These are phyloP conservation scores for Nakaseomyces glabratus DNA, from an alignment of 1,139 yeast genomes.

Conservation along the genomic window DNA sequence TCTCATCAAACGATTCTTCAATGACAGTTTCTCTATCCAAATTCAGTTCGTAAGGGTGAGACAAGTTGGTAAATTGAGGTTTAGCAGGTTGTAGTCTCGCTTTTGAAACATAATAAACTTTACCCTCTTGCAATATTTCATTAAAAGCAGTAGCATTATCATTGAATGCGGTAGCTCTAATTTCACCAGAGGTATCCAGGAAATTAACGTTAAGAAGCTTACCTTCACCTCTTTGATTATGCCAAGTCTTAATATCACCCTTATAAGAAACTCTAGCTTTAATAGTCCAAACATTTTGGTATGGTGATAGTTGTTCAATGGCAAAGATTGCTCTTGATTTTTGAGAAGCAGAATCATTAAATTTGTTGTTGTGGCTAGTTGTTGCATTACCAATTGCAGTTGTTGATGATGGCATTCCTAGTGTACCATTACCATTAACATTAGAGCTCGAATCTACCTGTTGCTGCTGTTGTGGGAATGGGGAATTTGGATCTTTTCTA, in stretches of 20 bases:
- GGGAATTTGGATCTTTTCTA: slow-evolving; percentile 14
- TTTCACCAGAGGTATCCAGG: slow-evolving; percentile 92
- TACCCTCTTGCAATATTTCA: slow-evolving; percentile 75
- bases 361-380: slow-evolving; percentile 9
- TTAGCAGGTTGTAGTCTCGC: slow-evolving; percentile 78
- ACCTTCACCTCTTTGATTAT: slow-evolving; percentile 81
- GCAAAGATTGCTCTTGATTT: slow-evolving; percentile 44
- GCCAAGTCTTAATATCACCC: slow-evolving; percentile 82
- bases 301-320: slow-evolving; percentile 85
- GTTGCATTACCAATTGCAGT: slow-evolving; percentile 11
- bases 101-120: slow-evolving; percentile 75
- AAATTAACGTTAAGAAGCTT: slow-evolving; percentile 81
- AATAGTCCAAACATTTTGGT: slow-evolving; percentile 83
- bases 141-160: slow-evolving; percentile 74
- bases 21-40: slow-evolving; percentile 74
- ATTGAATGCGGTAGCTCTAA: slow-evolving; percentile 90
- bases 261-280: slow-evolving; percentile 86
- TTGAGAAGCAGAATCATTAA: slow-evolving; percentile 19
- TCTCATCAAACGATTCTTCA: slow-evolving; percentile 58
- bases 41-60: slow-evolving; percentile 80
- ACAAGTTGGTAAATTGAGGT: slow-evolving; percentile 74
- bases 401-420: slow-evolving; percentile 8
- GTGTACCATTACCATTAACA: slow-evolving; percentile 6
- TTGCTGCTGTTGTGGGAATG: slow-evolving; percentile 1
- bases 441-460: slow-evolving; percentile 14